Percentiles rank a stretch among this genome's conserved stretches.
These are phyloP conservation scores for Beauveria sp. DNA, from an alignment of 2,329 filamentous ascomycete species.

Conservation along the genomic window DNA sequence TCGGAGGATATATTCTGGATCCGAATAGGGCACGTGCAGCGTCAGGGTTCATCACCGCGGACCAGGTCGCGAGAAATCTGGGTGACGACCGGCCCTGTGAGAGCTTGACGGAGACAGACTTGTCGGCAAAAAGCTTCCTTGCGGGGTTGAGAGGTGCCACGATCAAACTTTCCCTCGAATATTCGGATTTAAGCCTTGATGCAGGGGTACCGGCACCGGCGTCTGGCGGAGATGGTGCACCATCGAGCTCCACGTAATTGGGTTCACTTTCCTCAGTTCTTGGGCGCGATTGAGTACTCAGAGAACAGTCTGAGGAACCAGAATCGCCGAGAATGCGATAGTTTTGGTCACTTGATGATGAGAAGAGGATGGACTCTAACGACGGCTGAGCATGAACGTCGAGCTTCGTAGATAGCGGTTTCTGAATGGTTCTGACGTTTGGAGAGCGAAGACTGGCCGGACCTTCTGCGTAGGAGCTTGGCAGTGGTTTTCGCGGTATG, in stretches of 20 bases:
- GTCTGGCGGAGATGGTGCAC: slow-evolving; percentile 33
- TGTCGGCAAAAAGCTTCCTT: slow-evolving; percentile 24
- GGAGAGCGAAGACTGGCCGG: not conserved
- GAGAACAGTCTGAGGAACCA: slow-evolving; percentile 36
- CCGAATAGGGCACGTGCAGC: slow-evolving; percentile 27
- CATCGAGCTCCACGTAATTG: slow-evolving; percentile 49
- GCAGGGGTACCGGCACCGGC: slow-evolving; percentile 27
- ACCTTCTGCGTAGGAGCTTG: not conserved
- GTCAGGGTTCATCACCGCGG: slow-evolving; percentile 45
- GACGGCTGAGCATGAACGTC: not conserved
- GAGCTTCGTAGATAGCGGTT: not conserved
- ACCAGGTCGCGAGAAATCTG: slow-evolving; percentile 48
- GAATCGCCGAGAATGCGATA: slow-evolving; percentile 44
- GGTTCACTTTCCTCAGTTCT: slow-evolving; percentile 33
- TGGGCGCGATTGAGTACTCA: slow-evolving; percentile 27
- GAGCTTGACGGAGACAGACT: slow-evolving; percentile 37
- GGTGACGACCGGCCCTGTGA: slow-evolving; percentile 38
- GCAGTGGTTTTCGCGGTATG: slow-evolving; percentile 6
- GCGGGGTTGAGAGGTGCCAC: slow-evolving; percentile 40
- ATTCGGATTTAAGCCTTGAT: slow-evolving; percentile 32
- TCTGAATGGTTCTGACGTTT: not conserved
- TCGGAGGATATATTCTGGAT: slow-evolving; percentile 6
- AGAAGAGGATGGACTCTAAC: slow-evolving; percentile 10
- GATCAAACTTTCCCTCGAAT: slow-evolving; percentile 54
- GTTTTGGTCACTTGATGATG: slow-evolving; percentile 40